Evolutionary conservation across 2,329 filamentous ascomycete species (phyloP).

Genomic region (Penicillium sp.): DNA sequence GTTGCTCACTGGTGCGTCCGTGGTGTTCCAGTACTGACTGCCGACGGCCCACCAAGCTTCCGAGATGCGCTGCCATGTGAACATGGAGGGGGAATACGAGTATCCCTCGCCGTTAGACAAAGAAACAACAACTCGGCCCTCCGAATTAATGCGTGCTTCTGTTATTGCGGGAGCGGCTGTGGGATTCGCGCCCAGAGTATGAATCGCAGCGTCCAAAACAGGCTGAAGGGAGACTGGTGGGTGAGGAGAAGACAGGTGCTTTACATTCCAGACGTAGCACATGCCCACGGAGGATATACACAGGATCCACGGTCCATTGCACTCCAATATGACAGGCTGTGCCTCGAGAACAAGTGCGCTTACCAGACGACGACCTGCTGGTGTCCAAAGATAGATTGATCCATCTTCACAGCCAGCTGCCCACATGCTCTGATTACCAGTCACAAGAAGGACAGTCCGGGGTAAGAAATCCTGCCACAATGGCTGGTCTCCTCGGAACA

Average conservation of each 20-base stretch:
- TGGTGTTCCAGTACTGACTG: slow-evolving; percentile 98
- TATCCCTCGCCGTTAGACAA: slow-evolving; percentile 94
- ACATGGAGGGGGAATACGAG: slow-evolving; percentile 81
- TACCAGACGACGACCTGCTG: slow-evolving; percentile 79
- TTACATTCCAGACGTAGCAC: slow-evolving; percentile 91
- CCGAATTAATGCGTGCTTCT: slow-evolving; percentile 85
- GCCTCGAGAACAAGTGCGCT: slow-evolving; percentile 85
- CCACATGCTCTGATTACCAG: slow-evolving; percentile 89
- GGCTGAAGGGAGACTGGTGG: slow-evolving; percentile 86
- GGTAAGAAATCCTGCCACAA: slow-evolving; percentile 95
- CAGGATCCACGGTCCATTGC: slow-evolving; percentile 81
- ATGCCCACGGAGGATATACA: slow-evolving; percentile 85
- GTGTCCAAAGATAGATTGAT: slow-evolving; percentile 85
- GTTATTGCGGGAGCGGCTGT: slow-evolving; percentile 81
- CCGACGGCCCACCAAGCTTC: slow-evolving; percentile 98
- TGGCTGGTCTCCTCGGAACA: slow-evolving; percentile 73
- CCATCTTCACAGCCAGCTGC: slow-evolving; percentile 91
- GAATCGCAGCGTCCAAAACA: slow-evolving; percentile 79
- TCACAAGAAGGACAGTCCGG: slow-evolving; percentile 79
- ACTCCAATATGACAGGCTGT: slow-evolving; percentile 91
- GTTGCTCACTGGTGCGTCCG: slow-evolving; percentile 81
- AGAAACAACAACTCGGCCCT: slow-evolving; percentile 81
- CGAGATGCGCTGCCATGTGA: slow-evolving; percentile 89
- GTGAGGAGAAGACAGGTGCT: slow-evolving; percentile 76
- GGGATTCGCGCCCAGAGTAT: slow-evolving; percentile 73